These are phyloP conservation scores for Didymellaceae sp. DNA, from an alignment of 2,329 filamentous ascomycete genomes.

Conservation along the genomic window DNA sequence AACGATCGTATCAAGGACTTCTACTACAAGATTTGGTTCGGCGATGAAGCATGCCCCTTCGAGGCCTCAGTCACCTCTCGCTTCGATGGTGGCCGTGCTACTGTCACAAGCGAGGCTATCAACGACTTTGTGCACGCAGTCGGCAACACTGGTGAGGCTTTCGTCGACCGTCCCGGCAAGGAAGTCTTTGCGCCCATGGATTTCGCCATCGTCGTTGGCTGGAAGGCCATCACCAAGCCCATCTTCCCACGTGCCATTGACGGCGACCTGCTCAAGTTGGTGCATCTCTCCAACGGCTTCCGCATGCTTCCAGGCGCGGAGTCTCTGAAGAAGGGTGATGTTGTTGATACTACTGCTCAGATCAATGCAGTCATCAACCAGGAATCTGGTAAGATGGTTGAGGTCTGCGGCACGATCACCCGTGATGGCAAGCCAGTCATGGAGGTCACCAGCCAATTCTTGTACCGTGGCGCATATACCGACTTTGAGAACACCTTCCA, in stretches of 20 bases:
- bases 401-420: slow-evolving; percentile 96
- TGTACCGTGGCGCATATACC: slow-evolving; percentile 90
- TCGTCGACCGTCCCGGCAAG: slow-evolving; percentile 94
- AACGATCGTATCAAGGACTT: slow-evolving; percentile 99
- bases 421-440: slow-evolving; percentile 86
- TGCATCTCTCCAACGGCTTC: slow-evolving; percentile 97
- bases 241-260: slow-evolving; percentile 98
- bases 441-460: slow-evolving; percentile 98
- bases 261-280: slow-evolving; percentile 92
- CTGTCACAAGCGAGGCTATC: slow-evolving; percentile 89
- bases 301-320: slow-evolving; percentile 96
- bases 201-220: slow-evolving; percentile 96
- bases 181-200: slow-evolving; percentile 97
- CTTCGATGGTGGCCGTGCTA: slow-evolving; percentile 88
- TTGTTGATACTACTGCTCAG: slow-evolving; percentile 89
- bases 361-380: slow-evolving; percentile 99
- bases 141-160: slow-evolving; percentile 95
- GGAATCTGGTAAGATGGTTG: slow-evolving; percentile 98
- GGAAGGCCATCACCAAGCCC: slow-evolving; percentile 99
- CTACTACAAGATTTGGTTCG: slow-evolving; percentile 98
- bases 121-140: slow-evolving; percentile 99
- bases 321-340: slow-evolving; percentile 93
- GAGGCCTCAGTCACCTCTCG: slow-evolving; percentile 83
- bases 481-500: slow-evolving; percentile 99
- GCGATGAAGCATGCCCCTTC: slow-evolving; percentile 81